Evolutionary conservation across 768 basidiomycete species (phyloP).

Genomic region (Boletus barrowsii): DNA sequence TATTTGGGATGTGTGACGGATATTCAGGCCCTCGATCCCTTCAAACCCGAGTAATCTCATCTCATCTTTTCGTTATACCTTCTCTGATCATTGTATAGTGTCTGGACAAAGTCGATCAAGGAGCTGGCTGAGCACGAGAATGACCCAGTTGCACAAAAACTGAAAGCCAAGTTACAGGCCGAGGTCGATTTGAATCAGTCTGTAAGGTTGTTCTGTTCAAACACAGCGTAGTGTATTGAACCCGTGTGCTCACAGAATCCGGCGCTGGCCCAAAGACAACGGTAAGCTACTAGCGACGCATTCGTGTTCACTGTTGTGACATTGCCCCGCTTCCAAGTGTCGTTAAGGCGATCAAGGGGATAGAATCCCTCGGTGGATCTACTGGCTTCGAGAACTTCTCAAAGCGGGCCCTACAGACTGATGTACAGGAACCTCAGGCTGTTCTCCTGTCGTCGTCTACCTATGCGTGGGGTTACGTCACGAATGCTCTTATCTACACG

Average conservation of each 20-base stretch:
- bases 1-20: neutral
- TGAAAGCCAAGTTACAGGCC: neutral
- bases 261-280: neutral
- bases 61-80: neutral
- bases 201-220: neutral
- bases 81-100: neutral
- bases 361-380: constrained; percentile 4
- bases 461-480: neutral
- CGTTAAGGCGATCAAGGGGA: neutral
- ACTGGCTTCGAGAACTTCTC: neutral
- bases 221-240: too few relatives aligned
- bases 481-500: neutral
- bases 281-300: neutral
- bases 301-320: neutral
- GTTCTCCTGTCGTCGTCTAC: neutral
- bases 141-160: neutral
- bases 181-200: neutral
- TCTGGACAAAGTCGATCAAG: neutral
- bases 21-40: neutral
- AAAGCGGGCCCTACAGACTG: neutral
- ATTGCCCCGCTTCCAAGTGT: neutral
- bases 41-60: neutral
- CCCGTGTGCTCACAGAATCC: neutral
- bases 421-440: neutral
- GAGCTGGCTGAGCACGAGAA: neutral